phyloP scores from a whole-genome alignment of 2,329 filamentous ascomycete genomes.

The Dryadomyces quercus-mongolicae region DNA sequence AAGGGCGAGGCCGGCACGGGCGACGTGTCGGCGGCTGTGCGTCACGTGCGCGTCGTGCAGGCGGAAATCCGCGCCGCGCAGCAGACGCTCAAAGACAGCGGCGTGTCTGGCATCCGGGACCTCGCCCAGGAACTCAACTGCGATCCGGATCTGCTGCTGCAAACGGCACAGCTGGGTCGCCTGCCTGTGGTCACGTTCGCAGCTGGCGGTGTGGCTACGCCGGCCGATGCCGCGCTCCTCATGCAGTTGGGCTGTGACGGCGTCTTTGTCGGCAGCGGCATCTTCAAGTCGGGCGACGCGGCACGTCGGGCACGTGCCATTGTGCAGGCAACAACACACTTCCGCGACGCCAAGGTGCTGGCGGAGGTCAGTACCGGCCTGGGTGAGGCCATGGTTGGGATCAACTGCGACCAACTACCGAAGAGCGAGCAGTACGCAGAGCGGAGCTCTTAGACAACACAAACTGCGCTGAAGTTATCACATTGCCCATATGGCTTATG shows the following conservation, averaged over 20 bases:
- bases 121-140: conserved; percentile 72
- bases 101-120: conserved; percentile 45
- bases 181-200: conserved; percentile 97
- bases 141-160: conserved; percentile 66
- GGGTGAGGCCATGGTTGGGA: conserved; percentile 96
- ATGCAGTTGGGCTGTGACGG: conserved; percentile 98
- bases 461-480: too few species aligned
- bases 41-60: conserved; percentile 88
- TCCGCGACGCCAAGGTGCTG: conserved; percentile 69
- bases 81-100: conserved; percentile 50
- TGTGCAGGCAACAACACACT: conserved; percentile 88
- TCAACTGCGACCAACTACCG: conserved; percentile 33
- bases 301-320: conserved; percentile 86
- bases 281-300: conserved; percentile 93
- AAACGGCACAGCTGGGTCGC: conserved; percentile 77
- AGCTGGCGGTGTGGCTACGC: conserved; percentile 97
- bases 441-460: background rate
- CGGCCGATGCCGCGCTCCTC: conserved; percentile 89
- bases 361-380: conserved; percentile 79
- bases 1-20: conserved; percentile 97
- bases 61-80: conserved; percentile 70
- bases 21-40: conserved; percentile 91
- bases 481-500: too few species aligned
- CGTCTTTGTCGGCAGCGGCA: conserved; percentile 91
- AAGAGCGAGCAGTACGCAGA: background rate